Percentiles rank a stretch among this genome's conserved stretches.
phyloP scores from a whole-genome alignment of 148 eudicot genomes.

The Vaccinium myrtillus region DNA sequence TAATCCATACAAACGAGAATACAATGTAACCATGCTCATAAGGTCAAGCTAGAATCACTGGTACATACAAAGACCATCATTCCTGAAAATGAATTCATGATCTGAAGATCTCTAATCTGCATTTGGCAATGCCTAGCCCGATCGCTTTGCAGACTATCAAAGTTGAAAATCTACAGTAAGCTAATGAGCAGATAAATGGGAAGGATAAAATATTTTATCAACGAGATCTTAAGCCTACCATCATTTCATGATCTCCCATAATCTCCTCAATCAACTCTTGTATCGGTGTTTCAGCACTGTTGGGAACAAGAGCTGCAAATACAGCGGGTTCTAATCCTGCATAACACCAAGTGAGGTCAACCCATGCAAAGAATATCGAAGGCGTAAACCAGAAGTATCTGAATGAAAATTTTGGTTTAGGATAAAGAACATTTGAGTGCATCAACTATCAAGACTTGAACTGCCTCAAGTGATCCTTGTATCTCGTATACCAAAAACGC shows the following conservation, averaged over 20 bases:
- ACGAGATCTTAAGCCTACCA: slow-evolving; percentile 41
- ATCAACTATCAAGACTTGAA: background rate
- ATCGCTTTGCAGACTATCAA: slow-evolving; percentile 18
- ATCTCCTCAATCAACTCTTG: slow-evolving; percentile 79
- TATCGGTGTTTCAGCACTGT: slow-evolving; percentile 68
- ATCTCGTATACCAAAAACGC: background rate
- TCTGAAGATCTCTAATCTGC: slow-evolving; percentile 3
- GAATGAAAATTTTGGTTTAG: background rate
- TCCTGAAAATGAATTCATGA: background rate
- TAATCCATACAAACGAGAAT: background rate
- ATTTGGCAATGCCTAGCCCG: background rate
- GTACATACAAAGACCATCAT: background rate
- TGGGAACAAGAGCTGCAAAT: slow-evolving; percentile 93
- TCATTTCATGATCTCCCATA: slow-evolving; percentile 86
- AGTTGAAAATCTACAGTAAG: background rate
- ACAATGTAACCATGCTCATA: background rate
- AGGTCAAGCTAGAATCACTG: background rate
- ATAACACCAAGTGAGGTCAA: background rate
- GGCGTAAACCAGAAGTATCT: background rate
- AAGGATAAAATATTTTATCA: background rate
- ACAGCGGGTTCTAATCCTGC: slow-evolving; percentile 73
- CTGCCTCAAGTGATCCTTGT: too few relatives aligned
- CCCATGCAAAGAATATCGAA: background rate
- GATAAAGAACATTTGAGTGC: background rate
- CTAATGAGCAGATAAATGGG: background rate